A percentile compares a stretch with the other conserved stretches of the same genome.
Conservation (phyloP, 176 grass and related monocot genomes). For the Aegilops speltoides region DNA sequence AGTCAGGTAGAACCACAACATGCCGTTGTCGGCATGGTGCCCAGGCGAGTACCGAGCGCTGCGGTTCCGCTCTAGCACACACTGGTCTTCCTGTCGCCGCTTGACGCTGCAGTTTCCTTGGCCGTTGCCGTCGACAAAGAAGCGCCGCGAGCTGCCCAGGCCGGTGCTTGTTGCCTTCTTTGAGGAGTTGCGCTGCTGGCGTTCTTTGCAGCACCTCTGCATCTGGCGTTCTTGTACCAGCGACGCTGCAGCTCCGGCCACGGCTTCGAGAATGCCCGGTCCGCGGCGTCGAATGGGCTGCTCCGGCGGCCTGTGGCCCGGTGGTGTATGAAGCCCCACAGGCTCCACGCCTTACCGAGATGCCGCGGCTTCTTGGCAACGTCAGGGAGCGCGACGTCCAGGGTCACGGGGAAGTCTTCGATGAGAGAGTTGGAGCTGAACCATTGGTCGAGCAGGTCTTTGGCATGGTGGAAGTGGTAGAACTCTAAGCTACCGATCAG, state of each 20-base stretch:
- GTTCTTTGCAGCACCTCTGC: constrained; percentile 69
- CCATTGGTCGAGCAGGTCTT: constrained; percentile 47
- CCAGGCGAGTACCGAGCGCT: constrained; percentile 73
- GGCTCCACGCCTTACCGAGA: constrained; percentile 74
- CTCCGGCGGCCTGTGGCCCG: constrained; percentile 47
- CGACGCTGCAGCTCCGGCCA: constrained; percentile 40
- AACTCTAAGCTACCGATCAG: constrained; percentile 71
- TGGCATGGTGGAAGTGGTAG: constrained; percentile 84
- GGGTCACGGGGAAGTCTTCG: constrained; percentile 68
- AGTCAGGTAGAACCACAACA: constrained; percentile 91
- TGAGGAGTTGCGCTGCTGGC: constrained; percentile 82
- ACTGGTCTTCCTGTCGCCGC: constrained; percentile 55
- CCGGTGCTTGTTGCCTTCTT: constrained; percentile 70
- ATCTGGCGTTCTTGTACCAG: constrained; percentile 46
- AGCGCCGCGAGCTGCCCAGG: constrained; percentile 44
- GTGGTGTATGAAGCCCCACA: constrained; percentile 81
- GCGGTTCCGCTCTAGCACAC: constrained; percentile 66
- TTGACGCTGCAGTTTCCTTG: neutral
- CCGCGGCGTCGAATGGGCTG: constrained; percentile 20
- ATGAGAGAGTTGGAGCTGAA: constrained; percentile 60
- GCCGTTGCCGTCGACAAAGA: constrained; percentile 12
- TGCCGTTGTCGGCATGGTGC: constrained; percentile 55
- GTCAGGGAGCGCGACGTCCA: constrained; percentile 59
- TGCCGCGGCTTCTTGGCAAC: constrained; percentile 66
- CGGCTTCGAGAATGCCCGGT: constrained; percentile 66